Conservation (phyloP, 331 rosid species). For the Rhamnella rubrinervis region DNA sequence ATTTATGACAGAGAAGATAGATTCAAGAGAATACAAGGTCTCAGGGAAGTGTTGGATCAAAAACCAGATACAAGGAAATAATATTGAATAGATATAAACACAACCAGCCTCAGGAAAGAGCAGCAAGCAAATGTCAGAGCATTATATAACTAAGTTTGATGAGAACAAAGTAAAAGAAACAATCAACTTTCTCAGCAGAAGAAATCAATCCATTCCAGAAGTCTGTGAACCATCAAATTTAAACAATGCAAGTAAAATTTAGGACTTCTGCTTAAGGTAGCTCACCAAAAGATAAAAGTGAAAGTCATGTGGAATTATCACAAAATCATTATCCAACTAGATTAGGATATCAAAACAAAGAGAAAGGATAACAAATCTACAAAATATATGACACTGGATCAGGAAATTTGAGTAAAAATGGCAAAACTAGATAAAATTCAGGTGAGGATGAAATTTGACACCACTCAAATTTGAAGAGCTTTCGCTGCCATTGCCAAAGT, state of each 20-base stretch:
- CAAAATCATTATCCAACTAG: constrained; percentile 32
- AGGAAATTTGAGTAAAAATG: constrained; percentile 27
- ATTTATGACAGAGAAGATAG: too few species aligned
- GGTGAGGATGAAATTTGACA: constrained; percentile 26
- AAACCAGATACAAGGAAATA: not conserved
- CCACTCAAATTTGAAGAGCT: constrained; percentile 22
- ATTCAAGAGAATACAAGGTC: not conserved
- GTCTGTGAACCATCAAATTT: constrained; percentile 12
- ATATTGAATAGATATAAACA: not conserved
- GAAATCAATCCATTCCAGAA: constrained; percentile 5
- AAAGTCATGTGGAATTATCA: constrained; percentile 26
- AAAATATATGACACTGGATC: constrained; percentile 43
- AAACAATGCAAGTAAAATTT: constrained; percentile 7
- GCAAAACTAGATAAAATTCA: constrained; percentile 39
- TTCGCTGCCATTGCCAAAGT: not conserved
- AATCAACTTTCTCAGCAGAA: constrained; percentile 5
- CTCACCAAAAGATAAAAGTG: constrained; percentile 13
- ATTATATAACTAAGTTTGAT: not conserved
- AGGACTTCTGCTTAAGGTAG: constrained; percentile 15
- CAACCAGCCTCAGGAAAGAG: not conserved
- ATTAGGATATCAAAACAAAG: constrained; percentile 26
- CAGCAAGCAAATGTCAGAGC: not conserved
- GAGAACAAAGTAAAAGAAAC: not conserved
- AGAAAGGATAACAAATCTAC: constrained; percentile 39
- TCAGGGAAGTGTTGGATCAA: not conserved